Percentiles rank a stretch among this genome's conserved stretches.
phyloP scores from a whole-genome alignment of 1,284 basidiomycete genomes.

The Puccinia brachypodii region DNA sequence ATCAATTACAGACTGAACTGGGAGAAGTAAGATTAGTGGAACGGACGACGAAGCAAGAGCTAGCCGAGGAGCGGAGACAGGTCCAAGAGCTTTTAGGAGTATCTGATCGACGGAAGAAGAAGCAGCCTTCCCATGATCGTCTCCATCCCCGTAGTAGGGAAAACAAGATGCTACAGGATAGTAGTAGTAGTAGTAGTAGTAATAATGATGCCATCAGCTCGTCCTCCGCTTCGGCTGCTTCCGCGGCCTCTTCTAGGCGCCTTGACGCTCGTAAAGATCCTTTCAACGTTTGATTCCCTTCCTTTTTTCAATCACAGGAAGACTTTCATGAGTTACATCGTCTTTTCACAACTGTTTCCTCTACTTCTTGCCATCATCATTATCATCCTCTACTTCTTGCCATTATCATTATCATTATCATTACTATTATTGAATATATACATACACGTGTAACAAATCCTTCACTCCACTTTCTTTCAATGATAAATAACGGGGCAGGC shows the following conservation, averaged over 20 bases:
- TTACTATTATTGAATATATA: no score
- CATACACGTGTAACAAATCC: no score
- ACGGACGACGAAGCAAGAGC: neutral
- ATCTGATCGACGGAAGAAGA: neutral
- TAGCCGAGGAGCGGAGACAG: constrained; percentile 6
- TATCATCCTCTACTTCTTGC: no score
- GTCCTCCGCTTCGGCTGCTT: neutral
- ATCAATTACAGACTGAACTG: constrained; percentile 17
- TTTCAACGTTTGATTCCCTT: neutral
- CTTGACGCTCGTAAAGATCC: neutral
- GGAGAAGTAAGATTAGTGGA: neutral
- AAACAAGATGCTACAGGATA: neutral
- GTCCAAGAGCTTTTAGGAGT: neutral
- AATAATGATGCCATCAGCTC: constrained; percentile 9
- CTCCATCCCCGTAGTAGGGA: neutral
- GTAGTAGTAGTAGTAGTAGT: no score
- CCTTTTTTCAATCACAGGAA: no score
- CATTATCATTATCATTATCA: no score
- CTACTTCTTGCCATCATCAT: no score
- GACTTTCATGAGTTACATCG: no score
- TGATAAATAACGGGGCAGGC: no score
- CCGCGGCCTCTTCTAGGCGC: neutral
- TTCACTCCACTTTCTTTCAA: no score
- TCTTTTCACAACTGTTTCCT: no score
- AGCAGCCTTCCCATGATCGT: neutral